Evolutionary conservation across 2,329 filamentous ascomycete species (phyloP).

Genomic region (Apiospora arundinis): DNA sequence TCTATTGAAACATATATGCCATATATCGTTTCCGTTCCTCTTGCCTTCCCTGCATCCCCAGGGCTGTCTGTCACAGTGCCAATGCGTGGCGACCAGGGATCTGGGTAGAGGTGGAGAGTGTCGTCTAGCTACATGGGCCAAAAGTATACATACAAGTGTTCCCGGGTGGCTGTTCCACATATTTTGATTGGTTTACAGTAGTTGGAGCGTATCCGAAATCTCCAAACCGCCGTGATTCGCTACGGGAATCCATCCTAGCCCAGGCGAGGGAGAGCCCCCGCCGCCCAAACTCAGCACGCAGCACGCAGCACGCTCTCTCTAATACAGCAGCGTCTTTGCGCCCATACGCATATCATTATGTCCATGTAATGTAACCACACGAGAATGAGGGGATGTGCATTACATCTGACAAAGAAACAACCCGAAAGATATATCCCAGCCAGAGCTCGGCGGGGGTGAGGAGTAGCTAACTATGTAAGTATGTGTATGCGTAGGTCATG

Average conservation of each 20-base stretch:
- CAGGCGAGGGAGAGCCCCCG: background rate
- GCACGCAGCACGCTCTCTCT: background rate
- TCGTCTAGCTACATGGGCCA: background rate
- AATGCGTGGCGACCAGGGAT: conserved; percentile 15
- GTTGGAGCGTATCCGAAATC: background rate
- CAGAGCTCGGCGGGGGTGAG: background rate
- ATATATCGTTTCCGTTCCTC: background rate
- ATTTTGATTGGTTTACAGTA: background rate
- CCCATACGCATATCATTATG: background rate
- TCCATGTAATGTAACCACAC: background rate
- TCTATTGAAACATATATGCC: conserved; percentile 8
- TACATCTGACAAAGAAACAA: conserved; percentile 13
- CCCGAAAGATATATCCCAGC: conserved; percentile 2
- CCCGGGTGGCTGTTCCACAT: background rate
- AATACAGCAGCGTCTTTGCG: background rate
- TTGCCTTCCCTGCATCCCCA: background rate
- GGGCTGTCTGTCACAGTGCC: conserved; percentile 15
- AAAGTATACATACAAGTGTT: conserved; percentile 10
- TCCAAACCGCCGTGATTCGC: background rate
- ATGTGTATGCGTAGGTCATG: background rate
- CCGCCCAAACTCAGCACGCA: background rate
- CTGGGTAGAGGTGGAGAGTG: background rate
- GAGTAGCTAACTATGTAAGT: no score
- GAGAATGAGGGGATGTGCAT: background rate
- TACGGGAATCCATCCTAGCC: background rate